These are phyloP conservation scores for Biancaea sappan DNA, from an alignment of 306 rosid species.

Conservation along the genomic window DNA sequence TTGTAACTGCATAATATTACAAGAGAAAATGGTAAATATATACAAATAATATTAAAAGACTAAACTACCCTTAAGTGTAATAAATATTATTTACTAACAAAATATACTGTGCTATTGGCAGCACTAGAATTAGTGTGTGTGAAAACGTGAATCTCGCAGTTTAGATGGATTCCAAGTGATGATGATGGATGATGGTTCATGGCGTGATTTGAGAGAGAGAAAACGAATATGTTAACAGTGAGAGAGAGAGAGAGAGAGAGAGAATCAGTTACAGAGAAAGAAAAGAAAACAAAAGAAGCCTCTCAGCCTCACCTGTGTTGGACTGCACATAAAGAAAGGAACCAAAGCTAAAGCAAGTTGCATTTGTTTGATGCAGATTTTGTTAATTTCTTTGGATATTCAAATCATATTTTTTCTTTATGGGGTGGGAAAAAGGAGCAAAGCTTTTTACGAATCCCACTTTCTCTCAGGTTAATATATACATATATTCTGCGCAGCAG, in stretches of 20 bases:
- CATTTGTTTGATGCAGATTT: slow-evolving; percentile 20
- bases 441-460: slow-evolving; percentile 51
- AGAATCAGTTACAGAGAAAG: slow-evolving; percentile 13
- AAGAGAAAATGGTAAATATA: too few species aligned
- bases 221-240: slow-evolving; percentile 36
- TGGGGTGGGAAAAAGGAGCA: slow-evolving; percentile 42
- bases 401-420: slow-evolving; percentile 40
- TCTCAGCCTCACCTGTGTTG: neutral
- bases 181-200: slow-evolving; percentile 11
- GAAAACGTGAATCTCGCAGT: neutral
- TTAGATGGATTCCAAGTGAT: neutral
- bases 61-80: too few species aligned
- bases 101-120: neutral
- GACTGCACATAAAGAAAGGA: neutral
- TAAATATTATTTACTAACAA: too few species aligned
- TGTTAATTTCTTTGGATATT: slow-evolving; percentile 43
- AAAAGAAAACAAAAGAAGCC: slow-evolving; percentile 6
- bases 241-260: slow-evolving; percentile 4
- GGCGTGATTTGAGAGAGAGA: slow-evolving; percentile 10
- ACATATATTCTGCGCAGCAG: slow-evolving; percentile 36
- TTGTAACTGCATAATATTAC: too few species aligned
- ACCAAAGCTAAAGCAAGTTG: slow-evolving; percentile 38
- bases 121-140: neutral
- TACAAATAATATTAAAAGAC: too few species aligned
- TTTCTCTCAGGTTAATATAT: neutral